Conservation (phyloP, 2,329 filamentous ascomycete genomes). For the Fusarium sterilihyphosum region DNA sequence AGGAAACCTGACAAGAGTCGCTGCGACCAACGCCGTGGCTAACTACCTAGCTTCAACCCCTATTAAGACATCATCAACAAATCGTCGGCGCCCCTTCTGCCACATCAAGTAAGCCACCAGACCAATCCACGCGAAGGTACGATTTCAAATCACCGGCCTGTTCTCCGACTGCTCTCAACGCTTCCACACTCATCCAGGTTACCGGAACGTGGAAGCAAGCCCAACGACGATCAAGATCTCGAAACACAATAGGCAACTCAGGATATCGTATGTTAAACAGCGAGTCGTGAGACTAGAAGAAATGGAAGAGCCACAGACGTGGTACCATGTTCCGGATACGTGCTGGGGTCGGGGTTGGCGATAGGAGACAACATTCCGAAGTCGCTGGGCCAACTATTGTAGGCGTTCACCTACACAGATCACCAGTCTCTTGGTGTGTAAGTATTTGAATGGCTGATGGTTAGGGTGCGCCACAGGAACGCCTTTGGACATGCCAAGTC, state of each 20-base stretch:
- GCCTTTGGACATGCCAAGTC: background rate
- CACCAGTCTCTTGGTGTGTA: background rate
- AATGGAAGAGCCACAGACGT: background rate
- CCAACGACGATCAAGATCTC: background rate
- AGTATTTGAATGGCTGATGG: background rate
- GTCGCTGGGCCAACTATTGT: background rate
- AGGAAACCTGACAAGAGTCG: background rate
- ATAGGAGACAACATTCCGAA: constrained; percentile 9
- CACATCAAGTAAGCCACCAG: background rate
- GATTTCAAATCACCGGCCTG: background rate
- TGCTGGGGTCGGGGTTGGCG: constrained; percentile 20
- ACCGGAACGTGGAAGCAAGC: background rate
- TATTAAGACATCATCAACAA: background rate
- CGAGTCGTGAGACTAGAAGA: background rate
- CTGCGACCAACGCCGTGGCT: background rate
- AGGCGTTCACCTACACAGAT: background rate
- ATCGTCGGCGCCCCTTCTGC: background rate
- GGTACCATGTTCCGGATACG: constrained; percentile 5
- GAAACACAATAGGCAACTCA: background rate
- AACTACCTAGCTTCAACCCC: background rate
- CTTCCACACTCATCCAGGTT: background rate
- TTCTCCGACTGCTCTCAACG: background rate
- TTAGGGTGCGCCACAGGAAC: background rate
- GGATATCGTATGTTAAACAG: too few relatives aligned
- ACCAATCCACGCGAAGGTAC: rapidly evolving